These are phyloP conservation scores for Trapa incisa DNA, from an alignment of 345 rosid species.

Conservation along the genomic window DNA sequence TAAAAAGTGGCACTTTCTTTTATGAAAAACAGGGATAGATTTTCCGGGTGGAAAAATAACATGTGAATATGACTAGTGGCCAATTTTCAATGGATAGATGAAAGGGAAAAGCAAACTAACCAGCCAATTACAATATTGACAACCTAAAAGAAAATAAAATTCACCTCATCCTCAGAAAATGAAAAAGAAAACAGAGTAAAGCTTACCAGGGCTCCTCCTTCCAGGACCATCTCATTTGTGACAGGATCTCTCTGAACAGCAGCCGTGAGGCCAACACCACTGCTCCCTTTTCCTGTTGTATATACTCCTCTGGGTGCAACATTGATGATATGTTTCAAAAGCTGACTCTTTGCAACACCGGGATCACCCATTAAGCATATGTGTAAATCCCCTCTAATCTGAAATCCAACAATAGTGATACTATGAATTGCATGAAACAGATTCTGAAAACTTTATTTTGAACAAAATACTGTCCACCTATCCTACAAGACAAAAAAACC, in stretches of 20 bases:
- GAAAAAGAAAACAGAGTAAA: conserved; percentile 1
- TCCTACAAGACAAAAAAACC: background rate
- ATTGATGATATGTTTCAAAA: conserved; percentile 91
- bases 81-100: background rate
- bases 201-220: conserved; percentile 97
- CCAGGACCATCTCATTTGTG: conserved; percentile 94
- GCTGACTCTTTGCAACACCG: conserved; percentile 99
- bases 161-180: background rate
- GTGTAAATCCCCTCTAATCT: conserved; percentile 97
- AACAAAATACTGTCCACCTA: background rate
- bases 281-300: conserved; percentile 96
- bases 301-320: conserved; percentile 93
- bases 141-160: background rate
- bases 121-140: background rate
- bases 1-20: background rate
- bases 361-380: conserved; percentile 99
- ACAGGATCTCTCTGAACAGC: conserved; percentile 96
- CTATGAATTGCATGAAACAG: background rate
- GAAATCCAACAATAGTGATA: conserved; percentile 14
- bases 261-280: conserved; percentile 98
- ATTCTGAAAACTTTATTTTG: background rate
- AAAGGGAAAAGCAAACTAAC: background rate
- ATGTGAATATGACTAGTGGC: background rate
- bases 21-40: background rate
- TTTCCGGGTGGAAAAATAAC: background rate